Evolutionary conservation across 2,329 filamentous ascomycete species (phyloP).

Genomic region (Xylaria hypoxylon): DNA sequence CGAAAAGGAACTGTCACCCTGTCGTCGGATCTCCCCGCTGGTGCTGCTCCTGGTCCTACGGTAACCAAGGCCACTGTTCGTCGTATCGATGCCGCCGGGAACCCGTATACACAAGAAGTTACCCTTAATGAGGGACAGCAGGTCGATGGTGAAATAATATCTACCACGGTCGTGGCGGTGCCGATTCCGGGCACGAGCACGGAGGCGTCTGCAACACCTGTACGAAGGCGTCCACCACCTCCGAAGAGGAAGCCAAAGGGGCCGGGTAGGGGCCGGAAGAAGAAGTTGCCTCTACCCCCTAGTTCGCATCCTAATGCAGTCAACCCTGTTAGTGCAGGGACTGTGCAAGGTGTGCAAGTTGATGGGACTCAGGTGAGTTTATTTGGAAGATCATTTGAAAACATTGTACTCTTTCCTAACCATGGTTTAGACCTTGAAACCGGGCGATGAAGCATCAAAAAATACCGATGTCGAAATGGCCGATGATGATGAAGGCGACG

Average conservation of each 20-base stretch:
- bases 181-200: slow-evolving; percentile 65
- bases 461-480: slow-evolving; percentile 65
- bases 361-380: slow-evolving; percentile 57
- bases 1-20: slow-evolving; percentile 71
- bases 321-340: slow-evolving; percentile 54
- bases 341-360: slow-evolving; percentile 54
- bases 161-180: slow-evolving; percentile 66
- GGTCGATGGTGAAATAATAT: slow-evolving; percentile 84
- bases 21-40: slow-evolving; percentile 63
- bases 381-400: slow-evolving; percentile 27
- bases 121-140: slow-evolving; percentile 82
- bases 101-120: slow-evolving; percentile 85
- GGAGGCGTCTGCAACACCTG: slow-evolving; percentile 61
- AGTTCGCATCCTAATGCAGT: slow-evolving; percentile 51
- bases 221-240: slow-evolving; percentile 75
- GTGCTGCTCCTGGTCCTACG: slow-evolving; percentile 62
- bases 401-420: slow-evolving; percentile 37
- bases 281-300: slow-evolving; percentile 65
- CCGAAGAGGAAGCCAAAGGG: slow-evolving; percentile 86
- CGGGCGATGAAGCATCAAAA: slow-evolving; percentile 57
- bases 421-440: slow-evolving; percentile 54
- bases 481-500: slow-evolving; percentile 63
- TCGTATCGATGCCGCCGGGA: slow-evolving; percentile 80
- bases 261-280: slow-evolving; percentile 81
- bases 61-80: slow-evolving; percentile 84